These are phyloP conservation scores for Acorus calamus DNA, from an alignment of 106 monocot species.

Conservation along the genomic window DNA sequence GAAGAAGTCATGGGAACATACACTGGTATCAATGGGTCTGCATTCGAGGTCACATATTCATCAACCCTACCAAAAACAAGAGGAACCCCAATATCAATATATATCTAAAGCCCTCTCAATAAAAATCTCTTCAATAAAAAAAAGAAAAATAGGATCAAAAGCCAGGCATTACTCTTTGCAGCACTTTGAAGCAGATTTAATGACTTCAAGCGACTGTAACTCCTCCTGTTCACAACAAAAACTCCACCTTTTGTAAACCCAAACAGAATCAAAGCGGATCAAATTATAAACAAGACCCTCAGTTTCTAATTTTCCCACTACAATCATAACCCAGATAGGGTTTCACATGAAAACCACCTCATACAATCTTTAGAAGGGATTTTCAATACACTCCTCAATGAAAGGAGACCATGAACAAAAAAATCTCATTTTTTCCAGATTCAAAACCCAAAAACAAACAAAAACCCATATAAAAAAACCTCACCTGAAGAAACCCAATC, in stretches of 20 bases:
- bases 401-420: too few relatives aligned
- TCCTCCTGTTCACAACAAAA: conserved; percentile 35
- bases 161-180: conserved; percentile 57
- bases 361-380: too few relatives aligned
- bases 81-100: background rate
- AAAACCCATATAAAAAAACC: too few relatives aligned
- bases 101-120: conserved; percentile 1
- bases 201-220: conserved; percentile 49
- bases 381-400: too few relatives aligned
- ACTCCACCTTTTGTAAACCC: too few relatives aligned
- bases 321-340: too few relatives aligned
- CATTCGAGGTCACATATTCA: conserved; percentile 54
- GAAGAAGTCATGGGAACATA: conserved; percentile 26
- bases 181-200: conserved; percentile 62
- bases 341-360: too few relatives aligned
- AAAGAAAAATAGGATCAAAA: background rate
- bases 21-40: conserved; percentile 62
- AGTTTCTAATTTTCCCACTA: too few relatives aligned
- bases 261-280: too few relatives aligned
- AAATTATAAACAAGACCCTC: too few relatives aligned
- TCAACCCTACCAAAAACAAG: conserved; percentile 39
- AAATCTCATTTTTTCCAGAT: too few relatives aligned
- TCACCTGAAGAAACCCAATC: conserved; percentile 33
- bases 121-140: background rate
- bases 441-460: too few relatives aligned